phyloP scores from a whole-genome alignment of 768 basidiomycete species.

The Leccinum subgranulosum region DNA sequence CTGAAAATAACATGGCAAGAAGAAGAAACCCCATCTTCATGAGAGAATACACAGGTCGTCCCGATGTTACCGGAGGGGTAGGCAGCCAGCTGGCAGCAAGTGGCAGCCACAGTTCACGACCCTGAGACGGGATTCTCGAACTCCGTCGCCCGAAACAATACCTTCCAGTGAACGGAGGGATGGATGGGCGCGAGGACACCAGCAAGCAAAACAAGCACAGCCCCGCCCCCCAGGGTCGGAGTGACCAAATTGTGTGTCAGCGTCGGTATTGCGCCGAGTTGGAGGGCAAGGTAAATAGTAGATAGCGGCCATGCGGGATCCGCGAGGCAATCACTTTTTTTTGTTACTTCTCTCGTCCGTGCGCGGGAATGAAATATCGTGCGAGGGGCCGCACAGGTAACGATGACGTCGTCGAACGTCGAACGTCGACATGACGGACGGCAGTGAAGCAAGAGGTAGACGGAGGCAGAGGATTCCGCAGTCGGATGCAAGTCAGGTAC shows the following conservation, averaged over 20 bases:
- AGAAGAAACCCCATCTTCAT: neutral
- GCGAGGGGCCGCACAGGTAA: conserved; percentile 11
- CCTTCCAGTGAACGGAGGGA: neutral
- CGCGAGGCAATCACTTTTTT: conserved; percentile 21
- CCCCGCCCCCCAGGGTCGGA: conserved; percentile 6
- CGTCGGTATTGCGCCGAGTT: conserved; percentile 18
- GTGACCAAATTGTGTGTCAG: neutral
- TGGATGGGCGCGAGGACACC: conserved; percentile 9
- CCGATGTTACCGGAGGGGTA: neutral
- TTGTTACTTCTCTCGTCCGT: conserved; percentile 4
- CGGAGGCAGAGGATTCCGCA: conserved; percentile 6
- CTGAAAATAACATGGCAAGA: neutral
- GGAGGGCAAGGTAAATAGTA: neutral
- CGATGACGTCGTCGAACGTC: conserved; percentile 21
- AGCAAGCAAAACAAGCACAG: conserved; percentile 16
- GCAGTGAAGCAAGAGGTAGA: neutral
- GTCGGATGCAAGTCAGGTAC: conserved; percentile 23
- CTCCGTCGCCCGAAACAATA: neutral
- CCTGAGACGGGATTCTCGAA: neutral
- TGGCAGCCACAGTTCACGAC: neutral
- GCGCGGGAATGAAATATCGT: conserved; percentile 32
- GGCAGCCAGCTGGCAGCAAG: neutral
- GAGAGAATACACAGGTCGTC: neutral
- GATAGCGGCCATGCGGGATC: conserved; percentile 27
- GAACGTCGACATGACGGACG: neutral